Conservation (phyloP, 2,329 filamentous ascomycete species). For the Penicillium italicum region DNA sequence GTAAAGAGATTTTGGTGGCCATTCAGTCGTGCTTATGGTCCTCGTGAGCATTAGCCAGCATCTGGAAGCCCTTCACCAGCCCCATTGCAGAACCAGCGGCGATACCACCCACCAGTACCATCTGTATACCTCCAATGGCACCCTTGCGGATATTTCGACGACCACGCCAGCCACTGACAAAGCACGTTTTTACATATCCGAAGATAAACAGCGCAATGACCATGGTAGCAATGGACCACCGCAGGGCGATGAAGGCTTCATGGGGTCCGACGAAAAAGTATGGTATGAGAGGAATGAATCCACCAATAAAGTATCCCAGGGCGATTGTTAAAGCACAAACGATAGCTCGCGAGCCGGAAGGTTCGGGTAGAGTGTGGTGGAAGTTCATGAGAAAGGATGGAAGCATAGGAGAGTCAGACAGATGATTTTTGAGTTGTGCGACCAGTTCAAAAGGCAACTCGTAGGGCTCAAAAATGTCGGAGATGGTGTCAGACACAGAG, state of each 20-base stretch:
- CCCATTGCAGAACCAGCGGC: constrained; percentile 42
- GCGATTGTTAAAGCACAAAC: constrained; percentile 41
- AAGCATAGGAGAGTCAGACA: constrained; percentile 36
- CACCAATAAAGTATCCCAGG: constrained; percentile 42
- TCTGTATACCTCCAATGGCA: constrained; percentile 36
- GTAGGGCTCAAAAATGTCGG: constrained; percentile 40
- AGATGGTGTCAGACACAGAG: constrained; percentile 31
- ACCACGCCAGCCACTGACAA: constrained; percentile 39
- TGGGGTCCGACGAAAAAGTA: constrained; percentile 65
- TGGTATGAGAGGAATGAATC: constrained; percentile 50
- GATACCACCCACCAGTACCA: constrained; percentile 41
- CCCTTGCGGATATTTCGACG: constrained; percentile 33
- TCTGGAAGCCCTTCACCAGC: constrained; percentile 39
- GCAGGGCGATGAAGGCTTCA: constrained; percentile 75
- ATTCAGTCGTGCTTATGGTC: constrained; percentile 10
- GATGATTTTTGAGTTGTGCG: constrained; percentile 35
- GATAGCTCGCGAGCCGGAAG: constrained; percentile 37
- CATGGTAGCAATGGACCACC: constrained; percentile 52
- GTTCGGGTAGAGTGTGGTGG: constrained; percentile 40
- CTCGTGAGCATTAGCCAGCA: constrained; percentile 24
- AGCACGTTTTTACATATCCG: constrained; percentile 49
- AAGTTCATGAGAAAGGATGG: constrained; percentile 43
- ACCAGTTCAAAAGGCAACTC: constrained; percentile 37
- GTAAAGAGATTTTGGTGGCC: neutral
- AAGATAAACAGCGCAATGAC: constrained; percentile 49